Base-by-base conservation (phyloP, 805 yeast species). In the Candida stauntonica region DNA sequence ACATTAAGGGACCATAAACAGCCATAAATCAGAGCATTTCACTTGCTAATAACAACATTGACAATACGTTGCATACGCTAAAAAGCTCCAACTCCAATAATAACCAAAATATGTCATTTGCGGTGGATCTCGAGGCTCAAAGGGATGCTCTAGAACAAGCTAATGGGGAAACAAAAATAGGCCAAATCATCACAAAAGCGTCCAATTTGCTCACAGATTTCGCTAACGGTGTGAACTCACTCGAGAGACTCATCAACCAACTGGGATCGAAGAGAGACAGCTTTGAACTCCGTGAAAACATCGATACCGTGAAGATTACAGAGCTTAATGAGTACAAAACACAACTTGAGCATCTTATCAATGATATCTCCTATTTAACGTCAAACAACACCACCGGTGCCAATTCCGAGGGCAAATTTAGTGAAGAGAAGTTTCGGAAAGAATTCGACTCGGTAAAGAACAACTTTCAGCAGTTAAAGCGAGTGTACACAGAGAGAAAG, bases 381-480 rank as follows among this genome's bases (percentile, higher is more conserved):
- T 31, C 57, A 3, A 45, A 30, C 17, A 43, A 40, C 31, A 40
- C 39, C 30, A 23, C 26, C 12, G 15, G 27, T 18, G 41, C 47
- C 14, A 38, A 39, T 5, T 43, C 47, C 16, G 50, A 49, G 26
- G 56, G 49, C 28, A 50, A 47, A 31, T 55, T 54, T 40, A 54
- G 54, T 27, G 57, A 53, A 32, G 60, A 55, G 29, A 71, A 82
- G 41, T 57, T 85, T 15, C 62, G 66, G 13, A 66, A 65, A 17
- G 91, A 85, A 56, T 78, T 75, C 48, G 65, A 65, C 21, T 70
- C 67, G 15, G 66, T 83, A 16, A 70, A 72, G 44, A 61, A 61
- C 31, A 71, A 60, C 54, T 77, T 63, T 57, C 68, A 57, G 21
- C 46, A 54, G 17, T 48, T 73, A 11, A 64, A 69, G 45, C 59